Evolutionary conservation across 768 basidiomycete genomes (phyloP).

Genomic region (Boletus tomentosulus): DNA sequence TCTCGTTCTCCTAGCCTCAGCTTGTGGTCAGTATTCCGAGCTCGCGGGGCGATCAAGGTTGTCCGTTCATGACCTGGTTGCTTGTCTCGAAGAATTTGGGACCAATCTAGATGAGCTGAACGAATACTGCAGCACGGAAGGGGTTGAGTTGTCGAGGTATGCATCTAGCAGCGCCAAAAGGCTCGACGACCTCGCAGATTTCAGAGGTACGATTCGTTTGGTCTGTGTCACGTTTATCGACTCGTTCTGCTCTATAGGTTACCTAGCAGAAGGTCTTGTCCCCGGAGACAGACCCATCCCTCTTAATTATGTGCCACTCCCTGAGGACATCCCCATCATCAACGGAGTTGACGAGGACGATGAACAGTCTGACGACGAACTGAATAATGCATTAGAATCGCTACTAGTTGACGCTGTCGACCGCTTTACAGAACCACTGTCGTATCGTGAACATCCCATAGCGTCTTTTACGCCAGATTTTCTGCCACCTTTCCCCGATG

Average conservation of each 20-base stretch:
- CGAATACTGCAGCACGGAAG: constrained; percentile 66
- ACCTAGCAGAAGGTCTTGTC: constrained; percentile 54
- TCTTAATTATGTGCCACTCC: constrained; percentile 42
- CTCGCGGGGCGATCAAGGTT: constrained; percentile 66
- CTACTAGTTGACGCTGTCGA: no score
- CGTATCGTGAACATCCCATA: no score
- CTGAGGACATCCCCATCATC: constrained; percentile 15
- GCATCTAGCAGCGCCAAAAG: constrained; percentile 58
- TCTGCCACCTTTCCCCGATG: no score
- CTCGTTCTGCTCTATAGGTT: constrained; percentile 43
- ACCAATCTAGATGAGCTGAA: constrained; percentile 63
- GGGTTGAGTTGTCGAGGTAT: constrained; percentile 64
- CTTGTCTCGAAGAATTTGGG: constrained; percentile 73
- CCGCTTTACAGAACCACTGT: no score
- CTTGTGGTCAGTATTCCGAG: constrained; percentile 69
- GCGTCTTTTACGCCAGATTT: no score
- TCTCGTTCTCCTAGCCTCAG: constrained; percentile 57
- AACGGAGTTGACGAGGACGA: constrained; percentile 30
- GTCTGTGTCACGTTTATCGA: not conserved
- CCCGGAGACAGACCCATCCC: constrained; percentile 54
- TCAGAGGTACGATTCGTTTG: constrained; percentile 52
- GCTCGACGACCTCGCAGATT: constrained; percentile 69
- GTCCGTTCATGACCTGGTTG: constrained; percentile 55
- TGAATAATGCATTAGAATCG: no score
- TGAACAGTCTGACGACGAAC: constrained; percentile 28